Percentiles rank a stretch among this genome's conserved stretches.
These are phyloP conservation scores for Gypsophila paniculata DNA, from an alignment of 179 eudicot species.

Conservation along the genomic window DNA sequence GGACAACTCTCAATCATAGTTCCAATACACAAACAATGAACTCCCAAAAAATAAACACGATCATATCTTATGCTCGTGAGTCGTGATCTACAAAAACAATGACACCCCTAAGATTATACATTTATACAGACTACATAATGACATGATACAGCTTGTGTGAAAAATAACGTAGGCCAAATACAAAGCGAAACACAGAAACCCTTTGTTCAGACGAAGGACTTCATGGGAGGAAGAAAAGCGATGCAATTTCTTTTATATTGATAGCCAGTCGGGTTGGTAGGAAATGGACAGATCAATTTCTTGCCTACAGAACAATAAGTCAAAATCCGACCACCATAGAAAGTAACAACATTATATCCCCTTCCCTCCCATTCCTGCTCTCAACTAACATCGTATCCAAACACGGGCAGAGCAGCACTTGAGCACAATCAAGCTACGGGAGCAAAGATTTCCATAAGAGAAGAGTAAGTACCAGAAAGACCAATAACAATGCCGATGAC, in stretches of 20 bases:
- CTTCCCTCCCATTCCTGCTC: background rate
- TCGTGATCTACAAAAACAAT: too few relatives aligned
- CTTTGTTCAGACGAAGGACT: too few relatives aligned
- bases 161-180: background rate
- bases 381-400: background rate
- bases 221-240: too few relatives aligned
- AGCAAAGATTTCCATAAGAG: conserved; percentile 52
- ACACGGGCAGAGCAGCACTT: background rate
- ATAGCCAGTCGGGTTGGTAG: too few relatives aligned
- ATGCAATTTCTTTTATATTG: too few relatives aligned
- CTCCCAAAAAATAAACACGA: background rate
- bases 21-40: conserved; percentile 7
- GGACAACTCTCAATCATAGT: too few relatives aligned
- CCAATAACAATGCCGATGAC: conserved; percentile 60
- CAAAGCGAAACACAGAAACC: background rate
- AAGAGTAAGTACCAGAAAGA: conserved; percentile 70
- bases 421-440: conserved; percentile 24
- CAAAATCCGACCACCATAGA: too few relatives aligned
- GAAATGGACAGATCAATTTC: too few relatives aligned
- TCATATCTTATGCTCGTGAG: background rate
- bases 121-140: conserved; percentile 10
- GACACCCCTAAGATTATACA: background rate
- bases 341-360: background rate
- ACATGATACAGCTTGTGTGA: conserved; percentile 11
- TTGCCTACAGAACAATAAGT: too few relatives aligned